Percentiles rank a stretch among this genome's conserved stretches.
Evolutionary conservation across 495 filamentous ascomycete species (phyloP).

Genomic region (Thozetella sp.): DNA sequence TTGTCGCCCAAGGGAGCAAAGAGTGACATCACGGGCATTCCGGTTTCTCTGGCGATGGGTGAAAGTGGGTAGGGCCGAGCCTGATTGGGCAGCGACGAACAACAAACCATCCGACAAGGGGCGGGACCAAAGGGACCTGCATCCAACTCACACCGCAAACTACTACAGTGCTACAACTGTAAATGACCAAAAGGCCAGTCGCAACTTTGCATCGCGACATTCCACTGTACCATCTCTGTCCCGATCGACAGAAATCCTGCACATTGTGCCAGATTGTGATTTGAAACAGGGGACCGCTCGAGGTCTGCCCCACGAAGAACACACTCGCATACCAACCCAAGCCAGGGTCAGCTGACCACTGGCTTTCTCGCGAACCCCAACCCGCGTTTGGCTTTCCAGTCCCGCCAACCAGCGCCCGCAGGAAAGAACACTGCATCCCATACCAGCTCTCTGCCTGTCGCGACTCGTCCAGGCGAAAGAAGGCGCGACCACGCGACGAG

Average conservation of each 20-base stretch:
- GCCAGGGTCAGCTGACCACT: constrained; percentile 1
- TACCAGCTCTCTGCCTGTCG: too few relatives aligned
- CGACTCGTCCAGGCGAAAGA: background rate
- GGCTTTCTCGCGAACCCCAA: background rate
- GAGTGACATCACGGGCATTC: background rate
- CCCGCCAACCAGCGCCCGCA: constrained; percentile 21
- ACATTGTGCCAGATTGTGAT: too few relatives aligned
- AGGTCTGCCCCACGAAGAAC: background rate
- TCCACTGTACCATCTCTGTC: too few relatives aligned
- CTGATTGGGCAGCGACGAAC: constrained; percentile 1
- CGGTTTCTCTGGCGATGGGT: constrained; percentile 2
- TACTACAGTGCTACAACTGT: too few relatives aligned
- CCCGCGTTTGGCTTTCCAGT: constrained; percentile 9
- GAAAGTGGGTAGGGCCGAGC: background rate
- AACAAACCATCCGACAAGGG: constrained; percentile 2
- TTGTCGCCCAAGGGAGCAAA: too few relatives aligned
- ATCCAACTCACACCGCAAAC: background rate
- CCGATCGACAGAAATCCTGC: too few relatives aligned
- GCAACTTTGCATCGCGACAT: too few relatives aligned
- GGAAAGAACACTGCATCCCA: constrained; percentile 6
- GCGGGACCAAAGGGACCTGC: background rate
- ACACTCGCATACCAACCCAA: background rate
- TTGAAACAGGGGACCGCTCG: too few relatives aligned
- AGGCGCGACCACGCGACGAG: too few relatives aligned
- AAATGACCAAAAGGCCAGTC: background rate